Base-by-base conservation (phyloP, 805 yeast genomes). In the Vanderwaltozyma polyspora region DNA sequence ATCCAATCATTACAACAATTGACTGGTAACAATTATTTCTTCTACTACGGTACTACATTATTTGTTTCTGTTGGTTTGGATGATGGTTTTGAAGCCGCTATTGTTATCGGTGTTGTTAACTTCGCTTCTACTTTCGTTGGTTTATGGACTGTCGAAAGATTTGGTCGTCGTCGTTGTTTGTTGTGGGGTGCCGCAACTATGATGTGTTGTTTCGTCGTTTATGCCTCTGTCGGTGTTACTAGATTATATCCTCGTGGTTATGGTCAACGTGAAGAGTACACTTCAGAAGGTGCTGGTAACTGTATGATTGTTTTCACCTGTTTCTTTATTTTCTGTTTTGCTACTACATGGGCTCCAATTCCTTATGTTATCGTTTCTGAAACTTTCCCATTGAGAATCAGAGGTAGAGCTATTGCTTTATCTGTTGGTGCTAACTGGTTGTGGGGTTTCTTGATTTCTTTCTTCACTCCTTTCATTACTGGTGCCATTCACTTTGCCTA, bases 391-490 rank as follows among this genome's bases (percentile, higher is more conserved):
- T 66, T 76, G 48, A 70, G 83, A 66, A 74, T 76, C 55, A 72
- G 76, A 58, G 52, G 73, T 55, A 42, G 69, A 58, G 72, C 68
- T 49, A 55, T 58, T 57, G 70, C 70, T 39, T 62, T 76, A 66
- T 70, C 79, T 28, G 64, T 71, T 38, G 76, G 77, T 43, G 59
- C 73, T 32, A 78, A 73, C 37, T 76, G 79, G 51, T 60, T 74
- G 29, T 74, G 78, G 79, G 70, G 77, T 64, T 68, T 79, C 62
- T 55, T 72, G 42, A 70, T 79, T 44, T 60, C 84, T 10, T 71
- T 78, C 61, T 66, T 74, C 60, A 77, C 84, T 35, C 87, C 91
- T 27, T 70, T 73, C 56, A 69, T 82, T 36, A 74, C 79, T n/a
- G 55, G 62, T 24, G 66, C 69, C 32, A 72, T 80, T 45, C 72